phyloP scores from a whole-genome alignment of 495 filamentous ascomycete genomes.

The Trichoderma reesei region DNA sequence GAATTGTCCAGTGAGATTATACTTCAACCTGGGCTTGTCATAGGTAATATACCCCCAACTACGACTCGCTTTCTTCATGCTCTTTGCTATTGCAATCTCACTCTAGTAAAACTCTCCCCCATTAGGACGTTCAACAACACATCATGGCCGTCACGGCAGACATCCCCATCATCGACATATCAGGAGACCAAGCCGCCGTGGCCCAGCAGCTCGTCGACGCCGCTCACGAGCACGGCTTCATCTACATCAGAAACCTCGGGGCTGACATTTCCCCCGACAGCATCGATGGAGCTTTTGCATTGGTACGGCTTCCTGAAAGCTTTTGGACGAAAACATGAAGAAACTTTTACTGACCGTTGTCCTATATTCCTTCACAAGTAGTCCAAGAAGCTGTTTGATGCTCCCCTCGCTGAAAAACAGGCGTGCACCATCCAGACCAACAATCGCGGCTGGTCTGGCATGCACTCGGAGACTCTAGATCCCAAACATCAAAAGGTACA shows the following conservation, averaged over 20 bases:
- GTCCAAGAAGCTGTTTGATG: slow-evolving; percentile 72
- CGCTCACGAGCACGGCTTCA: slow-evolving; percentile 71
- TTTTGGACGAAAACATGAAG: neutral
- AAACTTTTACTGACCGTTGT: too few species aligned
- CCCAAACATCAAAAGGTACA: slow-evolving; percentile 68
- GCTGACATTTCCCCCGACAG: slow-evolving; percentile 54
- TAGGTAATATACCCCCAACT: neutral
- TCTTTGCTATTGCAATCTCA: neutral
- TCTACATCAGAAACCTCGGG: slow-evolving; percentile 67
- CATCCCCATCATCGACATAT: slow-evolving; percentile 79
- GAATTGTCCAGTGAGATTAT: too few species aligned
- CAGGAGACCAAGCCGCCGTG: slow-evolving; percentile 43
- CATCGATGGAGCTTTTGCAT: slow-evolving; percentile 62
- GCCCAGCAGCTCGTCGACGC: slow-evolving; percentile 70
- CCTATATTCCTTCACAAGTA: slow-evolving; percentile 20
- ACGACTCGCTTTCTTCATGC: neutral
- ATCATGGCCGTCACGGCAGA: slow-evolving; percentile 40
- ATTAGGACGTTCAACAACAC: neutral
- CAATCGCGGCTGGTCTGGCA: slow-evolving; percentile 82
- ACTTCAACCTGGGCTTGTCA: too few species aligned
- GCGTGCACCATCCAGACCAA: slow-evolving; percentile 61
- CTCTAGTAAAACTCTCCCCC: too few species aligned
- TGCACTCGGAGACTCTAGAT: slow-evolving; percentile 84
- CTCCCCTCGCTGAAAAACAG: slow-evolving; percentile 61
- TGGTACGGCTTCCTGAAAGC: slow-evolving; percentile 40